These are phyloP conservation scores for Peniophora sp. DNA, from an alignment of 1,284 basidiomycete genomes.

Conservation along the genomic window DNA sequence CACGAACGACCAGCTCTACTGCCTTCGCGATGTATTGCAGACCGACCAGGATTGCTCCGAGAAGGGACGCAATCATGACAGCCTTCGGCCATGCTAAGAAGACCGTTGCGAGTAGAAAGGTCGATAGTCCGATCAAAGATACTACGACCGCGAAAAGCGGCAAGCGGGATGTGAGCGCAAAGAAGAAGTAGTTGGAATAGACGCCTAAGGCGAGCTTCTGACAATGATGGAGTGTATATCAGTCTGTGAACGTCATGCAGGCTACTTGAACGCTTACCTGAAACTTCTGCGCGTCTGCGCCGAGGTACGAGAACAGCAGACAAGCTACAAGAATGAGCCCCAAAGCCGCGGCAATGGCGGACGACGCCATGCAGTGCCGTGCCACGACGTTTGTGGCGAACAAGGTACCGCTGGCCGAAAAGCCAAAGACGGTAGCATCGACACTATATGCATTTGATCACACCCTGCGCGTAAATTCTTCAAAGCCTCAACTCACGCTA, in stretches of 20 bases:
- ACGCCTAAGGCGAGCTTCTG: conserved; percentile 49
- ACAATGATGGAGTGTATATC: conserved; percentile 11
- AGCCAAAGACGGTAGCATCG: conserved; percentile 45
- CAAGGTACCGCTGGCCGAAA: conserved; percentile 37
- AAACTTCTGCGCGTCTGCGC: conserved; percentile 38
- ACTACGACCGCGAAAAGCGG: conserved; percentile 50
- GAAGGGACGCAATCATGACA: conserved; percentile 46
- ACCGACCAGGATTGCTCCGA: conserved; percentile 46
- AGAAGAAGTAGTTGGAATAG: conserved; percentile 55
- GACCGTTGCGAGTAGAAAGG: conserved; percentile 52
- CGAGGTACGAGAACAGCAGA: conserved; percentile 52
- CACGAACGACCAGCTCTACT: conserved; percentile 8
- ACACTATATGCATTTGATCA: conserved; percentile 12
- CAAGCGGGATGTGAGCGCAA: conserved; percentile 53
- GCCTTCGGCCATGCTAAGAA: conserved; percentile 54
- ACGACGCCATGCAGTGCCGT: conserved; percentile 41
- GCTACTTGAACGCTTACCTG: conserved; percentile 29
- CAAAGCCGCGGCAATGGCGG: conserved; percentile 49
- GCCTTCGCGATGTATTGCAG: conserved; percentile 63
- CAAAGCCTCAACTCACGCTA: conserved; percentile 14
- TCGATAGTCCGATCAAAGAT: conserved; percentile 44
- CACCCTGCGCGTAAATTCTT: background rate
- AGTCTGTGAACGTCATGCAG: no score
- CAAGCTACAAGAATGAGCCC: conserved; percentile 54
- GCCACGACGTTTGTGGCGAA: conserved; percentile 40